Base-by-base conservation (phyloP, 495 filamentous ascomycete genomes). In the Recurvomyces mirabilis region DNA sequence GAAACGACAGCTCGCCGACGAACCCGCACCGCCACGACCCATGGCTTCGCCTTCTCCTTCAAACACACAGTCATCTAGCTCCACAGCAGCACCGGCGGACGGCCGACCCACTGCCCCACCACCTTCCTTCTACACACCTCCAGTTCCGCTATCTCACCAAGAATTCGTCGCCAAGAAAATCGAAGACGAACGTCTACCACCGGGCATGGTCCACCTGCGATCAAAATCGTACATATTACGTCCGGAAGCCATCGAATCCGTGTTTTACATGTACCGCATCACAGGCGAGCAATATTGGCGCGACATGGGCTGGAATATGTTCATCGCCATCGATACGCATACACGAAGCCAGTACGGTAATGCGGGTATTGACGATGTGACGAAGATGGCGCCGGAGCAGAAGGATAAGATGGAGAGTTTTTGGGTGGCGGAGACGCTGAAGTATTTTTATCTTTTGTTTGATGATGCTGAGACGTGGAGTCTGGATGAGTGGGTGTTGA, bases 261-360 rank as follows among this genome's bases (percentile, higher is more conserved):
- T 94, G 12, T 94, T 86, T 72, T 87, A 93, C 68, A 86, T 94
- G 82, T 93, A 83, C 68, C 83, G 87, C 55, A 79, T 91, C 51
- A 94, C 87, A 0, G 87, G 85, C 41, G 82, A 91, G 43, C 60
- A 71, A 0, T 60, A 65, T 35, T 94, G 86, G 85, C 84, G 85
- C 42, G 75, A 82, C 43, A 82, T 83, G 52, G 87, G 87, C 15
- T 94, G 87, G 87, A 72, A 75, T 38, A 94, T 94, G 87, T 94
- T 87, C 58, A 64, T 80, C 56, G 72, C 85, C 7, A 72, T 93
- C 50, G 64, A 77, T 22, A 69, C 70, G 44, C 62, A 78, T 46
- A 89, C 85, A 11, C 66, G 62, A 11, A 78, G 83, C 3, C 69
- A 75, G 22, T 63, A 72, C 34, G 87, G 79, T 14, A 76, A 85